Conservation (phyloP, 306 rosid genomes). For the Trichosanthes truncata region DNA sequence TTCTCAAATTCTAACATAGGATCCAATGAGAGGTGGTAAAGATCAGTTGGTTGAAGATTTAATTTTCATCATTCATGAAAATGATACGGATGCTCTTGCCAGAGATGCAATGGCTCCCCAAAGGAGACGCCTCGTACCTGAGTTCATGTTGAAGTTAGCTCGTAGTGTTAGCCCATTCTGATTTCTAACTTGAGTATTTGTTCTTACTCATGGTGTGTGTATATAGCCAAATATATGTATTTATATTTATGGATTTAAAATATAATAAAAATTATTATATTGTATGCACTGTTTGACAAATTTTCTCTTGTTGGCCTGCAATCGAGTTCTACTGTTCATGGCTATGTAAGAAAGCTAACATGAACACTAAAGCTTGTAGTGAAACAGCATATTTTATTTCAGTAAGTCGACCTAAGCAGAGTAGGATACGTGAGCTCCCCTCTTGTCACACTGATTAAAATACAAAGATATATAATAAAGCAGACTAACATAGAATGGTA, state of each 20-base stretch:
- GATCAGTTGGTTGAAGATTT: conserved; percentile 76
- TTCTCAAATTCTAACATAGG: conserved; percentile 27
- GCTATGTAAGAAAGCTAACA: not conserved
- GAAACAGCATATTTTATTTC: conserved; percentile 13
- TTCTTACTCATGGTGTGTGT: not conserved
- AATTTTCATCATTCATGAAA: conserved; percentile 51
- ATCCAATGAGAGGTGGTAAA: conserved; percentile 92
- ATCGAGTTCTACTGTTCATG: not conserved
- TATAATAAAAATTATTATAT: not conserved
- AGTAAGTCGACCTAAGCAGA: conserved; percentile 10
- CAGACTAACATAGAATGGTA: not conserved
- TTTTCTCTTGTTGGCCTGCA: not conserved
- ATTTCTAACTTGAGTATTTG: not conserved
- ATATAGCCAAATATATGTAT: not conserved
- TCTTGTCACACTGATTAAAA: conserved; percentile 12
- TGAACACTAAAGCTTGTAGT: not conserved
- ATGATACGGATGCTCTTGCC: conserved; percentile 54
- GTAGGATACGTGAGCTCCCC: conserved; percentile 8
- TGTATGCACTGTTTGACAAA: not conserved
- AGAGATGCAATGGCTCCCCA: conserved; percentile 63
- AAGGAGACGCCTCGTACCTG: conserved; percentile 84
- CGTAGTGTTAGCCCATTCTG: conserved; percentile 75
- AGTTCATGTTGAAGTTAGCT: conserved; percentile 76
- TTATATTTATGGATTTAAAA: not conserved
- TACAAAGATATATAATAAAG: conserved; percentile 7